Evolutionary conservation across 768 basidiomycete genomes (phyloP).

Genomic region (Russula emetica): DNA sequence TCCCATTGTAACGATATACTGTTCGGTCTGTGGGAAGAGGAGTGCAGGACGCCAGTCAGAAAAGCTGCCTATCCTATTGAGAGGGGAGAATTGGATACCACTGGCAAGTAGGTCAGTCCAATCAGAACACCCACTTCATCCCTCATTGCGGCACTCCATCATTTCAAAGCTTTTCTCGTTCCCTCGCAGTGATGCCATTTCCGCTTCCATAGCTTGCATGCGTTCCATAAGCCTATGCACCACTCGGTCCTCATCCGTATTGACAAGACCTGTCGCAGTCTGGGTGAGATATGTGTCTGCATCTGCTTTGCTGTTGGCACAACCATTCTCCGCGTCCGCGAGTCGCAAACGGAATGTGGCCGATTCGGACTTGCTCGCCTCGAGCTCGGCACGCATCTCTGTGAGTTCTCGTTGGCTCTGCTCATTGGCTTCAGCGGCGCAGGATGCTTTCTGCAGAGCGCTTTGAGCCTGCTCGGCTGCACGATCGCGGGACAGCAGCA

Average conservation of each 20-base stretch:
- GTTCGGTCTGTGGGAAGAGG: no score
- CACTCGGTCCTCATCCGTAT: no score
- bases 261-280: slow-evolving; percentile 80
- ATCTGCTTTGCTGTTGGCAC: slow-evolving; percentile 88
- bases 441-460: slow-evolving; percentile 49
- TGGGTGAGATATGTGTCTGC: slow-evolving; percentile 83
- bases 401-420: slow-evolving; percentile 65
- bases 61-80: no score
- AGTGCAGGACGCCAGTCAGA: no score
- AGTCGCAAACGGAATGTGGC: no score
- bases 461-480: slow-evolving; percentile 69
- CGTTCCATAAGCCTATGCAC: slow-evolving; percentile 76
- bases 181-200: slow-evolving; percentile 33
- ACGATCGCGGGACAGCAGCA: slow-evolving; percentile 66
- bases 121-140: no score
- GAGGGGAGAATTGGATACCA: no score
- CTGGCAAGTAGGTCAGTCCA: no score
- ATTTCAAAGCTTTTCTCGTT: no score
- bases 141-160: no score
- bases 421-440: slow-evolving; percentile 75
- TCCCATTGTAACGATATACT: no score
- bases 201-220: slow-evolving; percentile 52
- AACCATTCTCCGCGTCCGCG: slow-evolving; percentile 81
- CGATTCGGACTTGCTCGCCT: slow-evolving; percentile 35
- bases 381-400: slow-evolving; percentile 72